Evolutionary conservation across 345 rosid species (phyloP).

Genomic region (Lepidium didymum): DNA sequence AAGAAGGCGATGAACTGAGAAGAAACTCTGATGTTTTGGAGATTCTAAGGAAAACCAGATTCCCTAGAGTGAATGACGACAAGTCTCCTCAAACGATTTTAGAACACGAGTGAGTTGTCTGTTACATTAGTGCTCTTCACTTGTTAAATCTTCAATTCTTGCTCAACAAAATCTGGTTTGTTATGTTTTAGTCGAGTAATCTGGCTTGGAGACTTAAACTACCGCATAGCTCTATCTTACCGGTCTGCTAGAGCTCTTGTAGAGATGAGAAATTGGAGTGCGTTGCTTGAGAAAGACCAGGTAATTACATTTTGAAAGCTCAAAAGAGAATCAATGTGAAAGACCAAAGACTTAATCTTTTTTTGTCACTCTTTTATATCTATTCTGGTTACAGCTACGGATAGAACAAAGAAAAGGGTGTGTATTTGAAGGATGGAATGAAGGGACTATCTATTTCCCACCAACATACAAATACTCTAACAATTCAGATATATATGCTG

Average conservation of each 20-base stretch:
- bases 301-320: constrained; percentile 30
- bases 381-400: constrained; percentile 42
- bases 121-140: not conserved
- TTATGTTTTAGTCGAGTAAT: constrained; percentile 58
- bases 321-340: constrained; percentile 21
- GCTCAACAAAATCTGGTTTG: not conserved
- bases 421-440: constrained; percentile 89
- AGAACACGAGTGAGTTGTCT: constrained; percentile 58
- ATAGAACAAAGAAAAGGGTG: constrained; percentile 71
- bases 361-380: not conserved
- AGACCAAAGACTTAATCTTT: not conserved
- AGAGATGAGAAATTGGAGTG: constrained; percentile 97
- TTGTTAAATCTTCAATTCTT: not conserved
- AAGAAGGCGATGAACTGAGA: constrained; percentile 91
- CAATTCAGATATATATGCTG: constrained; percentile 88
- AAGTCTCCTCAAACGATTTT: constrained; percentile 81
- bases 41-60: constrained; percentile 92
- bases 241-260: constrained; percentile 86
- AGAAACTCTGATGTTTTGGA: constrained; percentile 96
- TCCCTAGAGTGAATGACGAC: constrained; percentile 72
- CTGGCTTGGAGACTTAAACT: constrained; percentile 98
- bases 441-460: constrained; percentile 89
- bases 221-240: constrained; percentile 83
- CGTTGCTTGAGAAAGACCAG: constrained; percentile 91
- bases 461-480: constrained; percentile 97